Conservation (phyloP, 192 early-diverging fungal genomes). For the Umbelopsis sp. region DNA sequence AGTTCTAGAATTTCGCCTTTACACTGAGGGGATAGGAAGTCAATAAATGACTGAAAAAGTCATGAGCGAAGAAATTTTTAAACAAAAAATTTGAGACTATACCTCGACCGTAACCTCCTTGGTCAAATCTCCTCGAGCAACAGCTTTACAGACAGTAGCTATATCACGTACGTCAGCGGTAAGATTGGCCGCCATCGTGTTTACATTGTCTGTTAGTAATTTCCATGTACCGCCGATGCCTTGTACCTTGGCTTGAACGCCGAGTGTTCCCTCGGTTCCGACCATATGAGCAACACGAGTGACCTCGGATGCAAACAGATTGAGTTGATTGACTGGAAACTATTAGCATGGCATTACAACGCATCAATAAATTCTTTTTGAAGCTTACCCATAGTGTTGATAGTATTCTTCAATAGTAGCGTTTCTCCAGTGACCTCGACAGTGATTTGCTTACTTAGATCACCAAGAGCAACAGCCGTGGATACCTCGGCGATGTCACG, state of each 20-base stretch:
- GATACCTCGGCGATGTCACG: slow-evolving; percentile 66
- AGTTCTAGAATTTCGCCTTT: slow-evolving; percentile 73
- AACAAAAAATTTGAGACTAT: slow-evolving; percentile 41
- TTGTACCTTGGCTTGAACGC: slow-evolving; percentile 60
- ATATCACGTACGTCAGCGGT: slow-evolving; percentile 65
- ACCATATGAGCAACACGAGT: slow-evolving; percentile 54
- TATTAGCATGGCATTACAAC: neutral
- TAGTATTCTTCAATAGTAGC: slow-evolving; percentile 55
- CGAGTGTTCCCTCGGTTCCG: slow-evolving; percentile 62
- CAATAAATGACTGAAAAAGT: neutral
- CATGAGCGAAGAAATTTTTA: slow-evolving; percentile 52
- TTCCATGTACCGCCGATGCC: slow-evolving; percentile 58
- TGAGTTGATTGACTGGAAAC: slow-evolving; percentile 49
- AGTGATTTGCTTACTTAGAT: slow-evolving; percentile 62
- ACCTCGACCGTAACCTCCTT: slow-evolving; percentile 61
- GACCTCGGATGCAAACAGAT: slow-evolving; percentile 56
- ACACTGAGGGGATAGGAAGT: slow-evolving; percentile 29
- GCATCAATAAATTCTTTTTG: neutral
- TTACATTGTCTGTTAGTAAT: slow-evolving; percentile 62
- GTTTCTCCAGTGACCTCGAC: slow-evolving; percentile 63
- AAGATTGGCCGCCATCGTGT: slow-evolving; percentile 60
- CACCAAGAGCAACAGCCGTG: slow-evolving; percentile 59
- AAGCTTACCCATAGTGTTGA: slow-evolving; percentile 56
- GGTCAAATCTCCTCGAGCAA: slow-evolving; percentile 61
- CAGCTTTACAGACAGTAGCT: slow-evolving; percentile 60